These are phyloP conservation scores for Jaltomata sinuosa DNA, from an alignment of 257 asterid genomes.

Conservation along the genomic window DNA sequence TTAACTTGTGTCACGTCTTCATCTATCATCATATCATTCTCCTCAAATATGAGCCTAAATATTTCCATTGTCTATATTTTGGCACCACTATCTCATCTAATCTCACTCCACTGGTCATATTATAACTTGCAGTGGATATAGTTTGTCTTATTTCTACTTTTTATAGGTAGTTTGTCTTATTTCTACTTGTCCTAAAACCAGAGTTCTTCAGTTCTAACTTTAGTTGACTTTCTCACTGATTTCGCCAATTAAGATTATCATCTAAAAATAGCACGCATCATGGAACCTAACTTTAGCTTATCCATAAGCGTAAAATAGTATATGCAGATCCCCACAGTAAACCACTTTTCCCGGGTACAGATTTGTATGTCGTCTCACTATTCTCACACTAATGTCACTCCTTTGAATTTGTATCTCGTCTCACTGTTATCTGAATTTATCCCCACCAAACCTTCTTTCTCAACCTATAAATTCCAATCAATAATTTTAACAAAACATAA, in stretches of 20 bases:
- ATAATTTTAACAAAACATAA: background rate
- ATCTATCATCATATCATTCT: background rate
- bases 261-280: background rate
- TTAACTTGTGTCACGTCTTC: background rate
- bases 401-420: background rate
- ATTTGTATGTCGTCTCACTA: background rate
- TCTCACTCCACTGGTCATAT: background rate
- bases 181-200: background rate
- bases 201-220: background rate
- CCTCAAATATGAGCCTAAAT: background rate
- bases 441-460: background rate
- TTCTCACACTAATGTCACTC: background rate
- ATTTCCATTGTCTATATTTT: background rate
- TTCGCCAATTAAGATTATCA: background rate
- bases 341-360: background rate
- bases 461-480: background rate
- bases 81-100: background rate
- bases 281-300: background rate
- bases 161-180: background rate
- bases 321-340: background rate
- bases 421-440: background rate
- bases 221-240: background rate
- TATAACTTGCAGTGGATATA: background rate
- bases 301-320: background rate
- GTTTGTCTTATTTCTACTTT: background rate